Evolutionary conservation across 768 basidiomycete genomes (phyloP).

Genomic region (Hericium alpestre): DNA sequence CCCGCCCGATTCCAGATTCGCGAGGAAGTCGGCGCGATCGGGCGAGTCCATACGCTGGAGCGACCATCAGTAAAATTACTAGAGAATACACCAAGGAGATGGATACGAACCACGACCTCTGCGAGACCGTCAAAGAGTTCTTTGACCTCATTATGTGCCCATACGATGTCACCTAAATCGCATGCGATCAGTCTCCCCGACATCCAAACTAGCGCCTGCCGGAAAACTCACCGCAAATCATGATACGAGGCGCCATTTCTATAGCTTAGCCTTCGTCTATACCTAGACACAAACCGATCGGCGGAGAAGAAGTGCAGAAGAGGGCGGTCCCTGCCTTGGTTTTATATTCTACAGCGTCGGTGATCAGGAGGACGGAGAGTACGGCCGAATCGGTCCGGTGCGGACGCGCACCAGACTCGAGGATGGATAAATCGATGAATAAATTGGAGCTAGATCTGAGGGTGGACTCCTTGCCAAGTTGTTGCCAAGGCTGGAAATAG

Average conservation of each 20-base stretch:
- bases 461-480: too few relatives aligned
- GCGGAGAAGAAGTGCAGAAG: neutral
- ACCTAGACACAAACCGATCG: neutral
- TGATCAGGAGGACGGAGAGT: neutral
- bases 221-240: conserved; percentile 24
- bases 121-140: conserved; percentile 56
- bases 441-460: too few relatives aligned
- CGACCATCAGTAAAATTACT: neutral
- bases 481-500: too few relatives aligned
- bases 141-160: conserved; percentile 70
- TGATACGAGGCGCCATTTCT: conserved; percentile 17
- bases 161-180: conserved; percentile 53
- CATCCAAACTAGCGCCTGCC: neutral
- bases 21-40: conserved; percentile 58
- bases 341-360: neutral
- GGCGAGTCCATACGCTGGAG: conserved; percentile 44
- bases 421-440: too few relatives aligned
- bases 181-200: neutral
- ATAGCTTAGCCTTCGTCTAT: neutral
- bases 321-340: neutral
- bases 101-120: conserved; percentile 59
- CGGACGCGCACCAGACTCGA: too few relatives aligned
- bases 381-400: too few relatives aligned
- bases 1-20: conserved; percentile 49
- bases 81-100: neutral